Evolutionary conservation across 75 land plant genomes (phyloP).

Genomic region (Adiantum capillusveneris): DNA sequence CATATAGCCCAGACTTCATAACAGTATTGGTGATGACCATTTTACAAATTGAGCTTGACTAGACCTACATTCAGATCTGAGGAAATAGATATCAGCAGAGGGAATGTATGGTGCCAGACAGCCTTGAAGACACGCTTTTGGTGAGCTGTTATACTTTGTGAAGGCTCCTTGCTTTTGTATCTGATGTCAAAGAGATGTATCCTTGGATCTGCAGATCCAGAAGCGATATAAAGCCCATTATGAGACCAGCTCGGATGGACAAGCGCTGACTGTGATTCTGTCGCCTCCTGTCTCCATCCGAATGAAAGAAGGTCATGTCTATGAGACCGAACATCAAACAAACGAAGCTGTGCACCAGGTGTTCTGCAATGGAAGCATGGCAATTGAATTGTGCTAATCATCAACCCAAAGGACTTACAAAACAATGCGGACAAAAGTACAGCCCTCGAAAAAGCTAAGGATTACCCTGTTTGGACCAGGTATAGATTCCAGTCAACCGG

Average conservation of each 20-base stretch:
- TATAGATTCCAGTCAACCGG: conserved; percentile 79
- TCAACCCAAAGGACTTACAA: not conserved
- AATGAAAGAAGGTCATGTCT: conserved; percentile 64
- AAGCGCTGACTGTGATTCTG: conserved; percentile 85
- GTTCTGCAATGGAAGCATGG: conserved; percentile 35
- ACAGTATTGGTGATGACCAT: too few species aligned
- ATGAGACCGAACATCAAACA: conserved; percentile 63
- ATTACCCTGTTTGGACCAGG: conserved; percentile 89
- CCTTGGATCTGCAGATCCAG: conserved; percentile 78
- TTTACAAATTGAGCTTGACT: conserved; percentile 32
- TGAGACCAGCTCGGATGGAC: conserved; percentile 88
- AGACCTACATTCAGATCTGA: conserved; percentile 88
- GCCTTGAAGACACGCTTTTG: conserved; percentile 90
- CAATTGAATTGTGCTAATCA: not conserved
- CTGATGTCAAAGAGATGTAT: conserved; percentile 87
- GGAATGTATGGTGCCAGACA: conserved; percentile 66
- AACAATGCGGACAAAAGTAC: too few species aligned
- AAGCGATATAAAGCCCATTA: conserved; percentile 65
- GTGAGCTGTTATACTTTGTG: conserved; percentile 74
- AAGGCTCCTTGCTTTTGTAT: conserved; percentile 49
- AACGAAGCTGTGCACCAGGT: conserved; percentile 63
- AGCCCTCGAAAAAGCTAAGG: not conserved
- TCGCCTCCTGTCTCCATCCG: conserved; percentile 87
- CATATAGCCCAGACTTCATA: too few species aligned
- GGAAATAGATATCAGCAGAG: conserved; percentile 72